phyloP scores from a whole-genome alignment of 441 rosid species.

The Gossypium davidsonii region DNA sequence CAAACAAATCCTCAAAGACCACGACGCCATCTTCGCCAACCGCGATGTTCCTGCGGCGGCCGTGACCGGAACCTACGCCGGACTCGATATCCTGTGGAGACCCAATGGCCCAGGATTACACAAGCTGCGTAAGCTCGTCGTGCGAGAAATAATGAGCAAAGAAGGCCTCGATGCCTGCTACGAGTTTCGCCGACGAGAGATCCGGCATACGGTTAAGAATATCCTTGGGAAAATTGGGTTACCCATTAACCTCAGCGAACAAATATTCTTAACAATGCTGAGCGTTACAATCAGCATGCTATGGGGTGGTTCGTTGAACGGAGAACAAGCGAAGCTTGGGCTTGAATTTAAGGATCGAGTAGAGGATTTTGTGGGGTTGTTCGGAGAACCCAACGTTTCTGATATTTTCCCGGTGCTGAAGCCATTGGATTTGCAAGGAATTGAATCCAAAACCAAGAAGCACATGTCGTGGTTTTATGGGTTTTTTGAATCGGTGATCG shows the following conservation, averaged over 20 bases:
- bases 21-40: not conserved
- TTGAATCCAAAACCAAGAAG: constrained; percentile 5
- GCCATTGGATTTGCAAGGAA: not conserved
- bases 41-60: not conserved
- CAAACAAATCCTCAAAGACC: too few species aligned
- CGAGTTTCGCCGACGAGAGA: not conserved
- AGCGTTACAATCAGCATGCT: too few species aligned
- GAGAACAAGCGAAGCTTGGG: not conserved
- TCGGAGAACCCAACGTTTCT: constrained; percentile 8
- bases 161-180: not conserved
- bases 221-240: constrained; percentile 4
- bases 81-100: not conserved
- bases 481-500: too few species aligned
- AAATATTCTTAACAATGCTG: too few species aligned
- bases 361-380: not conserved
- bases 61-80: not conserved
- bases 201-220: constrained; percentile 5
- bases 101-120: not conserved
- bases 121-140: not conserved
- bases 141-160: constrained; percentile 4
- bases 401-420: constrained; percentile 13
- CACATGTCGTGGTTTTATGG: too few species aligned
- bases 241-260: not conserved
- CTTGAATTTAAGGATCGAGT: not conserved
- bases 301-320: too few species aligned